Evolutionary conservation across 2,329 filamentous ascomycete genomes (phyloP).

Genomic region (Aureobasidium sp.): DNA sequence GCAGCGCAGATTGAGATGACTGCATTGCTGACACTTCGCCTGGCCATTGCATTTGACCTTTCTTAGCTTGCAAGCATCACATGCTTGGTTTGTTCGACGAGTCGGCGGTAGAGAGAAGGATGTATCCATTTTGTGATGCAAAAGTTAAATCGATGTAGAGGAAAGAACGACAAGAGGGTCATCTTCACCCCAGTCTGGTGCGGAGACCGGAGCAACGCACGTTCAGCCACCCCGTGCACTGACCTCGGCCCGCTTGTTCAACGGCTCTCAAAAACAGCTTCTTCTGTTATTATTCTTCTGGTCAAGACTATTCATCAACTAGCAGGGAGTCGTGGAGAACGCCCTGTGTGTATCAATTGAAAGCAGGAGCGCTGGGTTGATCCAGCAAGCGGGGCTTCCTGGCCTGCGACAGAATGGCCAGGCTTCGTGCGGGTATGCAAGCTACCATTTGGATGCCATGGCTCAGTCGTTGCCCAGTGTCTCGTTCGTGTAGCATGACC

Average conservation of each 20-base stretch:
- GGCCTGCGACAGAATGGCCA: too few species aligned
- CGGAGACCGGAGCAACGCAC: not conserved
- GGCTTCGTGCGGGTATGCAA: too few species aligned
- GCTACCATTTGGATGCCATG: too few species aligned
- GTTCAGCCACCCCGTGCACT: not conserved
- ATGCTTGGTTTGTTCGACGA: constrained; percentile 32
- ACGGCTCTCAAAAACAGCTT: not conserved
- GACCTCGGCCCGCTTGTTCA: constrained; percentile 3
- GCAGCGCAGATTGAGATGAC: constrained; percentile 40
- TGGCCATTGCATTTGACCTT: constrained; percentile 44
- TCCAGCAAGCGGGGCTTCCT: too few species aligned
- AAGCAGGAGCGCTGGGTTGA: too few species aligned
- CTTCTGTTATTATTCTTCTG: not conserved
- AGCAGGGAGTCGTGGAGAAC: too few species aligned
- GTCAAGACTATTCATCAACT: too few species aligned
- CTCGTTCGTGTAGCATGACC: too few species aligned
- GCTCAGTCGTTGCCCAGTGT: too few species aligned
- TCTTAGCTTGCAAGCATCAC: constrained; percentile 41
- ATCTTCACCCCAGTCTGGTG: not conserved
- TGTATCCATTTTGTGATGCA: constrained; percentile 2
- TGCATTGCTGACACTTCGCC: constrained; percentile 38
- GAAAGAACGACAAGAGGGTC: not conserved
- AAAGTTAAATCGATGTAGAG: not conserved
- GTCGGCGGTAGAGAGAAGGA: constrained; percentile 4
- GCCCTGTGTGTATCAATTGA: too few species aligned